Evolutionary conservation across 2,329 filamentous ascomycete species (phyloP).

Genomic region (Bipolaris sorokiniana): DNA sequence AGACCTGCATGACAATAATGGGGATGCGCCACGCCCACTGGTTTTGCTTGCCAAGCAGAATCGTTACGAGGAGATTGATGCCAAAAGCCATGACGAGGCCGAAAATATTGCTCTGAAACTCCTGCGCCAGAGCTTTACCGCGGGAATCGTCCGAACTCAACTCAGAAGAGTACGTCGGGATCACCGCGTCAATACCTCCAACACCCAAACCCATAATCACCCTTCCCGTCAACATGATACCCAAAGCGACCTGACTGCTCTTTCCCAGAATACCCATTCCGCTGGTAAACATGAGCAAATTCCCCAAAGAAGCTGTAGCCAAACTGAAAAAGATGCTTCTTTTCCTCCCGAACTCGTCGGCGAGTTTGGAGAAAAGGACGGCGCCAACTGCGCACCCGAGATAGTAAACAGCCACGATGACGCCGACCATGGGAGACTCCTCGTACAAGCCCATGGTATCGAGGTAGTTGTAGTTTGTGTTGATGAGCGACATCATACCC

Average conservation of each 20-base stretch:
- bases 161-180: slow-evolving; percentile 66
- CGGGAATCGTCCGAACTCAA: slow-evolving; percentile 62
- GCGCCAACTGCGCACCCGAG: slow-evolving; percentile 66
- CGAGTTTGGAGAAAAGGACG: slow-evolving; percentile 62
- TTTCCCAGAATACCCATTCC: slow-evolving; percentile 54
- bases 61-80: slow-evolving; percentile 63
- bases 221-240: slow-evolving; percentile 58
- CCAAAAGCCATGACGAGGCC: slow-evolving; percentile 66
- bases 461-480: slow-evolving; percentile 63
- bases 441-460: slow-evolving; percentile 62
- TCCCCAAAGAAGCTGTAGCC: slow-evolving; percentile 60
- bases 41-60: slow-evolving; percentile 59
- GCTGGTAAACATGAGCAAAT: slow-evolving; percentile 65
- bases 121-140: slow-evolving; percentile 65
- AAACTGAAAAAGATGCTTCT: slow-evolving; percentile 63
- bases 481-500: slow-evolving; percentile 61
- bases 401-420: slow-evolving; percentile 68
- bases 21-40: slow-evolving; percentile 69
- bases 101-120: slow-evolving; percentile 70
- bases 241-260: slow-evolving; percentile 45
- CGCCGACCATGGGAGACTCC: slow-evolving; percentile 61
- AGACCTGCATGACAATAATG: slow-evolving; percentile 67
- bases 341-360: slow-evolving; percentile 62
- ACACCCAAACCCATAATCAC: slow-evolving; percentile 64
- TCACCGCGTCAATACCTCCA: slow-evolving; percentile 66